Base-by-base conservation (phyloP, 139 green algal genomes). In the Tetradesmus lagerheimii region DNA sequence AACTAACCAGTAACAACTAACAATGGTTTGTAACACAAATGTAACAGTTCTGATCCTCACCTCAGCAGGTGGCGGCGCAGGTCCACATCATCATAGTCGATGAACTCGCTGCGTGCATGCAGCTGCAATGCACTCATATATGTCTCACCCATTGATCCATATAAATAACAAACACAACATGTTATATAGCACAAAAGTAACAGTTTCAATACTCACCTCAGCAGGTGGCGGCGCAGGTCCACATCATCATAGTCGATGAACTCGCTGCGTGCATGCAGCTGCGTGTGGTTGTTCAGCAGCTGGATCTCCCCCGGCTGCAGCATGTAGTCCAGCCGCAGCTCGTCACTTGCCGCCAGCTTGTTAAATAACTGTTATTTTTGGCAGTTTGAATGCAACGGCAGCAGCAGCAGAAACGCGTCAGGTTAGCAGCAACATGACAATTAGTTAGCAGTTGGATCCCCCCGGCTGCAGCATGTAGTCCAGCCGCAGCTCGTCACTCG, bases 231-330 rank as follows among this genome's bases (percentile, higher is more conserved):
- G 89, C 91, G 93, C 80, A 93, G 57, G 4, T 91, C 90, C 15
- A 90, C 76, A 41, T 93, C 91, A 34, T 91, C 86, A 20, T 66
- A 92, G 78, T 95, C 93, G 37, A 67, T 43, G 83, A 96, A 97
- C 15, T 88, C 92, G 18, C 90, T 90, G 35, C 93, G 87, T 39
- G 90, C 90, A 89, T 97, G 94, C 80, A 96, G 91, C 47, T 87
- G 81, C 4, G 85, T 94, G 92, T 95, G 93, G 89, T 96, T 97
- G 92, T 85, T 92, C 50, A 97, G 91, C 86, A 97, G 90, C 92
- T 96, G 93, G 38, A 97, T 93, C 92, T 97, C 95, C 0, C 95
- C 94, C 0, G 93, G 92, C 91, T 95, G 91, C 87, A 97, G 94
- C 45, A 94, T 83, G 57, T 89, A 86, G 76, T 94, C 88, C 71